Evolutionary conservation across 495 filamentous ascomycete genomes (phyloP).

Genomic region (Talaromyces stipitatus): DNA sequence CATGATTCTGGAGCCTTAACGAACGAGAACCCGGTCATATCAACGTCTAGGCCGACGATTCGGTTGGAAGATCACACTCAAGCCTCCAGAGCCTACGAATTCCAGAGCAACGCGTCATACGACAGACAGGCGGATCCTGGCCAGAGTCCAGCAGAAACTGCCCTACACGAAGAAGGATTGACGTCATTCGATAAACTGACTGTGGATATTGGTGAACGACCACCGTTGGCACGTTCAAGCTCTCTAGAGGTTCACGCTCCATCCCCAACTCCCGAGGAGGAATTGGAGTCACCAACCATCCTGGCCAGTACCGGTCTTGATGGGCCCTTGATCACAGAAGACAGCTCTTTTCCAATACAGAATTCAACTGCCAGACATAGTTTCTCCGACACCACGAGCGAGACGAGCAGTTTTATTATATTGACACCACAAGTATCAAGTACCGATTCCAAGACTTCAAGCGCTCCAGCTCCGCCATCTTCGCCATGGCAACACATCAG

Average conservation of each 20-base stretch:
- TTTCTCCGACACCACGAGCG: background rate
- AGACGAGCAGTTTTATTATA: background rate
- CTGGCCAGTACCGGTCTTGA: background rate
- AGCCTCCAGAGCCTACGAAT: background rate
- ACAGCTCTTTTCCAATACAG: background rate
- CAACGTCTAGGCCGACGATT: background rate
- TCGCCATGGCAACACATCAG: background rate
- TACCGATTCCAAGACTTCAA: background rate
- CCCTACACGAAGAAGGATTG: background rate
- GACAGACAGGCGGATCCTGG: background rate
- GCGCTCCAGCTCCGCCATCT: background rate
- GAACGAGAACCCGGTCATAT: background rate
- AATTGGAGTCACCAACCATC: background rate
- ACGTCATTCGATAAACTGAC: background rate
- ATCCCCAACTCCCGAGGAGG: background rate
- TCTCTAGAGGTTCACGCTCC: conserved; percentile 5
- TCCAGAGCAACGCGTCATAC: background rate
- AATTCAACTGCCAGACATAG: background rate
- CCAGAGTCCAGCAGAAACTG: background rate
- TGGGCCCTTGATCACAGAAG: background rate
- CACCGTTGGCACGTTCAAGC: background rate
- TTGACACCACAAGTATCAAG: background rate
- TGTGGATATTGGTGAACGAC: background rate
- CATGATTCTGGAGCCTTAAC: background rate
- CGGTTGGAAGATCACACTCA: background rate